Evolutionary conservation across 805 yeast genomes (phyloP).

Genomic region (Kodamaea fukazawae): DNA sequence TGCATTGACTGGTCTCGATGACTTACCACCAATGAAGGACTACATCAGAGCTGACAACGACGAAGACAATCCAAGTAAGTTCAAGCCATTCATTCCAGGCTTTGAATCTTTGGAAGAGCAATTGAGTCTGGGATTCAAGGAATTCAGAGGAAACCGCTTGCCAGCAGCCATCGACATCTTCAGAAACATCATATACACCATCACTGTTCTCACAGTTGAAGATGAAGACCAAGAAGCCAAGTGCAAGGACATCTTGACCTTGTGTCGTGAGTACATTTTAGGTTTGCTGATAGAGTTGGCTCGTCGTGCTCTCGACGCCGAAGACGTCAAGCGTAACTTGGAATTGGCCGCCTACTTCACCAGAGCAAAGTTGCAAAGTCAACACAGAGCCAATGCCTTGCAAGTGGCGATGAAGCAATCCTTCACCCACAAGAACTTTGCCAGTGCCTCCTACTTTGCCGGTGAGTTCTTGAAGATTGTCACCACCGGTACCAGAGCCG

Average conservation of each 20-base stretch:
- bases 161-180: slow-evolving; percentile 77
- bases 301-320: slow-evolving; percentile 76
- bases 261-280: slow-evolving; percentile 86
- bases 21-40: slow-evolving; percentile 65
- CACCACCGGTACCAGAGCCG: slow-evolving; percentile 76
- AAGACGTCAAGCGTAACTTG: slow-evolving; percentile 76
- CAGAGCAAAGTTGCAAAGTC: slow-evolving; percentile 72
- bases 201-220: slow-evolving; percentile 67
- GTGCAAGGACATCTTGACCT: slow-evolving; percentile 64
- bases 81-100: slow-evolving; percentile 72
- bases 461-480: slow-evolving; percentile 71
- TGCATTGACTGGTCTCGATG: slow-evolving; percentile 70
- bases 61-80: slow-evolving; percentile 49
- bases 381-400: slow-evolving; percentile 82
- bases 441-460: slow-evolving; percentile 89
- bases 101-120: slow-evolving; percentile 59
- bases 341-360: slow-evolving; percentile 97
- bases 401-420: slow-evolving; percentile 95
- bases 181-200: slow-evolving; percentile 74
- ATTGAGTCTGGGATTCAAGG: slow-evolving; percentile 72
- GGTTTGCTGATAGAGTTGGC: slow-evolving; percentile 89
- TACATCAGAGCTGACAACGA: slow-evolving; percentile 64
- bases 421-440: slow-evolving; percentile 82
- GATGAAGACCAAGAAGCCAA: slow-evolving; percentile 73
- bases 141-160: slow-evolving; percentile 80